phyloP scores from a whole-genome alignment of 352 stramenopile genomes.

The Blastocystis hominis region DNA sequence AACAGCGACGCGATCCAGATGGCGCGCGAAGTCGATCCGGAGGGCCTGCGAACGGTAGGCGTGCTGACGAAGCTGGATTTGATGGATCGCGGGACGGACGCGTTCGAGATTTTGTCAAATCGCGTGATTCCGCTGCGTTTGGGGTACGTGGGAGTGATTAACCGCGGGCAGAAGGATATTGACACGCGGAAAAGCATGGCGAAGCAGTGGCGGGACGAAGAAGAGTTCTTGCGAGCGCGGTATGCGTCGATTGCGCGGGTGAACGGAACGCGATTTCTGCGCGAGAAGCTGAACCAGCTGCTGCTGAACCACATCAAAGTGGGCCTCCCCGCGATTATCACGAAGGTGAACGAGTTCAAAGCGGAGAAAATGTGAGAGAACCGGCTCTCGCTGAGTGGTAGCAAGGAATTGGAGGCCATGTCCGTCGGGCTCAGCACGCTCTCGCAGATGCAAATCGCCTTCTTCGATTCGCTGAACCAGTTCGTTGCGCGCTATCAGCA shows the following conservation, averaged over 20 bases:
- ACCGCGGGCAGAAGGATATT: constrained; percentile 94
- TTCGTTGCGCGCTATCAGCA: constrained; percentile 71
- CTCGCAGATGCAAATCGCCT: constrained; percentile 65
- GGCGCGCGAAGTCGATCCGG: constrained; percentile 78
- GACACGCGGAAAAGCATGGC: constrained; percentile 85
- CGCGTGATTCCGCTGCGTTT: constrained; percentile 87
- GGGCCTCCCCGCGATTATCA: constrained; percentile 94
- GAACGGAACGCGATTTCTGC: constrained; percentile 87
- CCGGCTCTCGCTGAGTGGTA: no score
- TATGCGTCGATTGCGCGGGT: constrained; percentile 80
- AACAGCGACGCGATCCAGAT: constrained; percentile 97
- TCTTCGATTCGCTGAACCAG: constrained; percentile 37
- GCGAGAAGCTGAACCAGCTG: constrained; percentile 91
- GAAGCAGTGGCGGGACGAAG: constrained; percentile 84
- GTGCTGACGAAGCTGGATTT: constrained; percentile 99
- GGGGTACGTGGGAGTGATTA: constrained; percentile 95
- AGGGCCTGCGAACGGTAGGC: constrained; percentile 87
- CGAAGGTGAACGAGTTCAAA: constrained; percentile 86
- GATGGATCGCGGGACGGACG: constrained; percentile 98
- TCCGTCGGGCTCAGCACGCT: constrained; percentile 83
- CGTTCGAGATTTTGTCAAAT: constrained; percentile 68
- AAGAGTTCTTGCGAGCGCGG: constrained; percentile 90
- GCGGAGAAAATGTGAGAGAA: constrained; percentile 64
- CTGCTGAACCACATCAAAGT: constrained; percentile 98
- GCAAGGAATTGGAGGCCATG: constrained; percentile 73